Percentiles rank a stretch among this genome's conserved stretches.
Evolutionary conservation across 208 protist genomes (phyloP).

Genomic region (Zelonia costaricensis): DNA sequence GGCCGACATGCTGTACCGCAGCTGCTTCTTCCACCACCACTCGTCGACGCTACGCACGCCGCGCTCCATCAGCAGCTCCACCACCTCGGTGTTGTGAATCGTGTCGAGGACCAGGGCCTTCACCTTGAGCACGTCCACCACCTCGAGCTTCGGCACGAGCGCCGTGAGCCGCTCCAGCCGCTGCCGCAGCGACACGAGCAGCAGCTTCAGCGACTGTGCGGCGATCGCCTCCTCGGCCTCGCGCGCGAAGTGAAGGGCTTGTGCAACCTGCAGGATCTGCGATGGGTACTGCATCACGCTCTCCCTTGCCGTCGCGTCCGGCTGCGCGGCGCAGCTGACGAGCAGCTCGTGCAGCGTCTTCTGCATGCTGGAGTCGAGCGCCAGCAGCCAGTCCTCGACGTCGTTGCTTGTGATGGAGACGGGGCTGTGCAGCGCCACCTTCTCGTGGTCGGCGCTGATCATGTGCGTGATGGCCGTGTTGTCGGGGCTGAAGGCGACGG

Average conservation of each 20-base stretch:
- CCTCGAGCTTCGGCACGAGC: slow-evolving; percentile 41
- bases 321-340: slow-evolving; percentile 46
- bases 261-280: slow-evolving; percentile 87
- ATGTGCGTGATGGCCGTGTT: slow-evolving; percentile 89
- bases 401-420: slow-evolving; percentile 88
- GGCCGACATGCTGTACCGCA: slow-evolving; percentile 91
- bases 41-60: slow-evolving; percentile 44
- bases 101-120: slow-evolving; percentile 96
- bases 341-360: slow-evolving; percentile 80
- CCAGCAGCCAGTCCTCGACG: slow-evolving; percentile 94
- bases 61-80: slow-evolving; percentile 76
- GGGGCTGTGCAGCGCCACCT: slow-evolving; percentile 59
- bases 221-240: slow-evolving; percentile 69
- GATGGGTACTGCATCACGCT: slow-evolving; percentile 78
- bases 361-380: slow-evolving; percentile 88
- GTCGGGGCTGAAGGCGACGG: slow-evolving; percentile 80
- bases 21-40: slow-evolving; percentile 98
- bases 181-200: slow-evolving; percentile 38
- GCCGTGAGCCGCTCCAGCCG: slow-evolving; percentile 73
- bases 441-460: slow-evolving; percentile 88
- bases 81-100: slow-evolving; percentile 96
- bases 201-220: slow-evolving; percentile 26
- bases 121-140: slow-evolving; percentile 76
- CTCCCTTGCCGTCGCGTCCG: slow-evolving; percentile 39
- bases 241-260: slow-evolving; percentile 84